Evolutionary conservation across 2,329 filamentous ascomycete genomes (phyloP), one percentile per base, ranked within the genome.

Genomic region (Curvularia hawaiiensis): DNA sequence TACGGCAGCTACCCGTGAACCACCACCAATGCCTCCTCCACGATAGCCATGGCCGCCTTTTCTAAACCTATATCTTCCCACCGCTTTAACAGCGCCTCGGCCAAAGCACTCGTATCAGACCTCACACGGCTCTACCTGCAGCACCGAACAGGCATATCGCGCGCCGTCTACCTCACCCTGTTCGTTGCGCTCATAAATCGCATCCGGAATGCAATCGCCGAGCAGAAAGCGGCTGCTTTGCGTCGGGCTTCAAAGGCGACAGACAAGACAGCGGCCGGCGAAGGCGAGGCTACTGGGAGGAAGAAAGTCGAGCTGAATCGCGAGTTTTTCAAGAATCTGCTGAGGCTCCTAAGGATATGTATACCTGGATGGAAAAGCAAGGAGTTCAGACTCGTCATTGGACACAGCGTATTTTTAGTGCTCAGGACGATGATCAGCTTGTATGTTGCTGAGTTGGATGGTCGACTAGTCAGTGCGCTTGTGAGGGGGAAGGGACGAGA

Each of bases 361-460:
- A 88, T 99, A 61, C 95, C 95, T 0, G 90, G 92, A 46, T 96
- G 91, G 89, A 85, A 85, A 72, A 96, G 90, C 77, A 93, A 93
- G 75, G 95, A 99, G 81, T 82, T 94, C 31, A 82, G 93, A 62
- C 80, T 99, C 67, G 80, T 99, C 57, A 83, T 94, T 67, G 96
- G 91, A 78, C 95, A 99, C 75, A 97, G 90, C 72, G 87, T 98
- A 68, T 99, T 99, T 75, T 80, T 99, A 65, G 90, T 99, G 20
- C 77, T 97, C 59, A 82, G 95, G 68, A 98, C 95, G 1, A 80
- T 99, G 71, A 92, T 99, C 68, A 97, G 93, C 78, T 77, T 99
- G 68, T 96, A 97, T 77, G 95, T 99, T 22, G 95, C 95, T 2
- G 93, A 97, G 76, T 88, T 99, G 82, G 95, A 99, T 77, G 95